Percentiles rank a stretch among this genome's conserved stretches.
Evolutionary conservation across 1,139 yeast genomes (phyloP).

Genomic region (Eremothecium gossypii): DNA sequence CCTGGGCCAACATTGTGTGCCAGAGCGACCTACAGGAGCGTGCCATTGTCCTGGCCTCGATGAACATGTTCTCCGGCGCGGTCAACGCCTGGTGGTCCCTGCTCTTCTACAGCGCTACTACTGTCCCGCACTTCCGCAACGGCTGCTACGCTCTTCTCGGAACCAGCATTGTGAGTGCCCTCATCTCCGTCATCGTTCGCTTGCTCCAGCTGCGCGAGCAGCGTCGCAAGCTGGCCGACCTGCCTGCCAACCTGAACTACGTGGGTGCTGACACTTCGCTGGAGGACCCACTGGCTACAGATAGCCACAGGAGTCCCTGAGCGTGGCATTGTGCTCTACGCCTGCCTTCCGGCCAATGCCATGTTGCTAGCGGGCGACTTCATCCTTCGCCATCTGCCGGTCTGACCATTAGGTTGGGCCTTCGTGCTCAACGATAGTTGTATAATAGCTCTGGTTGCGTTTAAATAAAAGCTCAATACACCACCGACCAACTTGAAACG

Average conservation of each 20-base stretch:
- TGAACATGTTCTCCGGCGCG: constrained; percentile 56
- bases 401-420: too few species aligned
- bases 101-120: constrained; percentile 41
- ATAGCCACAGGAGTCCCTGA: too few species aligned
- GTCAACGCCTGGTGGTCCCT: constrained; percentile 59
- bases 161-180: constrained; percentile 35
- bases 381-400: too few species aligned
- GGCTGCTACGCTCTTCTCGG: constrained; percentile 52
- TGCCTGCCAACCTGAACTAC: background rate
- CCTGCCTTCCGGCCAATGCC: too few species aligned
- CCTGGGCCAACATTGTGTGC: constrained; percentile 53
- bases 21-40: constrained; percentile 46
- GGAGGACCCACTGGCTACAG: background rate
- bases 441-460: too few species aligned
- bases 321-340: too few species aligned
- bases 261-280: background rate
- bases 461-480: too few species aligned
- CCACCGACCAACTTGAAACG: too few species aligned
- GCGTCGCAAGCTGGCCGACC: background rate
- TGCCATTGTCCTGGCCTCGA: constrained; percentile 49
- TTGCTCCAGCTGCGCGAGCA: constrained; percentile 23
- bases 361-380: too few species aligned
- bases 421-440: too few species aligned
- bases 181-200: constrained; percentile 31
- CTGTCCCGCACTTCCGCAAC: constrained; percentile 41